phyloP scores from a whole-genome alignment of 163 green algal species.

The Chlamydomonas reinhardtii region DNA sequence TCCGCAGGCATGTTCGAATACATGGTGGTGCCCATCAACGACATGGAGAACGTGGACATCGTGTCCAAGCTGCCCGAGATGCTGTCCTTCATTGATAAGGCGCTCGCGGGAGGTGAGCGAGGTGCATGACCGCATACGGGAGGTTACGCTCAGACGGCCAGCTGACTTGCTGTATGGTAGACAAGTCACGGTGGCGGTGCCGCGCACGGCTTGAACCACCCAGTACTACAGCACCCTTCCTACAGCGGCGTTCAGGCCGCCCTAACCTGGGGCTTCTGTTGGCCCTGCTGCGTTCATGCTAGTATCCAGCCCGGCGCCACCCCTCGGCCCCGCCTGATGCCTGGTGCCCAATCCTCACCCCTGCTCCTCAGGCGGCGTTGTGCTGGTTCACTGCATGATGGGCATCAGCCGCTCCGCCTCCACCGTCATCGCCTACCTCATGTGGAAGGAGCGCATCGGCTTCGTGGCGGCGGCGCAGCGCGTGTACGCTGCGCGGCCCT shows the following conservation, averaged over 20 bases:
- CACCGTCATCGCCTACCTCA: slow-evolving; percentile 63
- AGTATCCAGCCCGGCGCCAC: no score
- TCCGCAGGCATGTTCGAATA: slow-evolving; percentile 29
- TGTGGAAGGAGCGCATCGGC: slow-evolving; percentile 52
- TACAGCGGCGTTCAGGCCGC: no score
- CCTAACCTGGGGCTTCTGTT: no score
- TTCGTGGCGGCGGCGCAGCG: slow-evolving; percentile 30
- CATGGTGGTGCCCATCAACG: neutral
- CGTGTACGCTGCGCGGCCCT: slow-evolving; percentile 31
- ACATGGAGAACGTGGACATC: slow-evolving; percentile 26
- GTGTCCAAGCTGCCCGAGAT: neutral
- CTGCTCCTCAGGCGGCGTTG: slow-evolving; percentile 42
- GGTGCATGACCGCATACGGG: neutral
- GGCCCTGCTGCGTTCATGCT: no score
- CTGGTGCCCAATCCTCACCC: no score
- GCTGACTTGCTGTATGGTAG: no score
- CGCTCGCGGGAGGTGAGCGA: slow-evolving; percentile 2
- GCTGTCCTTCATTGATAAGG: slow-evolving; percentile 16
- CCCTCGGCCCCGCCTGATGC: no score
- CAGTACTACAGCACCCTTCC: no score
- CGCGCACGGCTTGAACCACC: no score
- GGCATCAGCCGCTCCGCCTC: slow-evolving; percentile 61
- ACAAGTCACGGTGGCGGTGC: no score
- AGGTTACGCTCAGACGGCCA: no score
- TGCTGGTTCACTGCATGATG: slow-evolving; percentile 67